These are phyloP conservation scores for Pyrrhoderma lamaoense DNA, from an alignment of 1,284 basidiomycete species.

Conservation along the genomic window DNA sequence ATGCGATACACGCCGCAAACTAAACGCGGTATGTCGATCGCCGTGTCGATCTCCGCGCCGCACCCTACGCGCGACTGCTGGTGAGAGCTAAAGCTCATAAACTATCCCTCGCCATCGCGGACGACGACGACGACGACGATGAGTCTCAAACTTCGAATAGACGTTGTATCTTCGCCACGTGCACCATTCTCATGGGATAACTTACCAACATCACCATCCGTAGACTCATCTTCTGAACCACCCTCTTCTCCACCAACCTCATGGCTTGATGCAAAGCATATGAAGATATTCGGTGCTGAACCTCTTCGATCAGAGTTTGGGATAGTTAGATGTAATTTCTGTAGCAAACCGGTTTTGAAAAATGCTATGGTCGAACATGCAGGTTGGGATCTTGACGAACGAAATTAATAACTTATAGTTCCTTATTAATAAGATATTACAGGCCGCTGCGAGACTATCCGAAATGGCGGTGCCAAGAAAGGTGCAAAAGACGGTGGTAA, in stretches of 20 bases:
- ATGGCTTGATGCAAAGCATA: constrained; percentile 78
- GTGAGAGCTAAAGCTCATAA: too few relatives aligned
- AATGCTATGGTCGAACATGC: constrained; percentile 72
- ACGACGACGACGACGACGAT: constrained; percentile 25
- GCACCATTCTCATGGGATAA: constrained; percentile 54
- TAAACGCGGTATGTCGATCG: too few relatives aligned
- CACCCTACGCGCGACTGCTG: too few relatives aligned
- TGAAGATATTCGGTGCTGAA: constrained; percentile 78
- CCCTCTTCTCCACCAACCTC: constrained; percentile 59
- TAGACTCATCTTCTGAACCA: constrained; percentile 33
- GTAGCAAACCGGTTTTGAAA: constrained; percentile 67
- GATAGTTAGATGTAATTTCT: constrained; percentile 71
- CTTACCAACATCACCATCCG: constrained; percentile 30
- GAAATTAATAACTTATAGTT: neutral
- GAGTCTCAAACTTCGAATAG: constrained; percentile 53
- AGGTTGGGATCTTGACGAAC: constrained; percentile 38
- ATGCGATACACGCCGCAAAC: too few relatives aligned
- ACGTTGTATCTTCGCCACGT: constrained; percentile 28
- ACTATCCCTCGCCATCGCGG: too few relatives aligned
- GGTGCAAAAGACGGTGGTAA: constrained; percentile 43
- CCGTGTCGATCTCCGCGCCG: too few relatives aligned
- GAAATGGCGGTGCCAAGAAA: constrained; percentile 40
- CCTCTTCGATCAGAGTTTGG: constrained; percentile 64
- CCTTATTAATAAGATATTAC: neutral
- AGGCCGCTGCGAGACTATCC: constrained; percentile 30